phyloP scores from a whole-genome alignment of 305 asterid species.

The Plantago coronopus region DNA sequence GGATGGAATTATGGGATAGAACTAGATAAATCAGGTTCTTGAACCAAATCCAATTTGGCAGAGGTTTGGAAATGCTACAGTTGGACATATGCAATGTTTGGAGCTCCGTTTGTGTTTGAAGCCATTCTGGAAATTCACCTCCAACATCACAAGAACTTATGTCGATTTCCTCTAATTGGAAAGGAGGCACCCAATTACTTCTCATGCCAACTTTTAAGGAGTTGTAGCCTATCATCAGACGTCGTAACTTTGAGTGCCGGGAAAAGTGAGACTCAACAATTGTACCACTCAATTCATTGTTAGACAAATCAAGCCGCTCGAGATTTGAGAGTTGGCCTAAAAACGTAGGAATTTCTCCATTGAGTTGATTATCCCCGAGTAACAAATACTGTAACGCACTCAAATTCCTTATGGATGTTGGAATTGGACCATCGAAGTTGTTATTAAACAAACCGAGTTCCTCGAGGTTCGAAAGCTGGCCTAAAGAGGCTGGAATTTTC shows the following conservation, averaged over 20 bases:
- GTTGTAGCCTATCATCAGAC: not conserved
- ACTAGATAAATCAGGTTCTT: too few relatives aligned
- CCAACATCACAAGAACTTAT: not conserved
- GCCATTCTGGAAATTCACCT: not conserved
- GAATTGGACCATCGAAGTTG: not conserved
- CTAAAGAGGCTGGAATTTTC: too few relatives aligned
- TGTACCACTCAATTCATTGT: not conserved
- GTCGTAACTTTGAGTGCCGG: not conserved
- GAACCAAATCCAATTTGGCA: not conserved
- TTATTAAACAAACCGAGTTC: not conserved
- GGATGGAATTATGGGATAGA: not conserved
- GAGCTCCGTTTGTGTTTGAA: not conserved
- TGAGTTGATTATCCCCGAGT: not conserved
- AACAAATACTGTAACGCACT: not conserved
- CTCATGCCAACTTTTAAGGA: not conserved
- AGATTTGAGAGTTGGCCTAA: not conserved
- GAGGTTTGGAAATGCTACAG: not conserved
- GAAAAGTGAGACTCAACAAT: not conserved
- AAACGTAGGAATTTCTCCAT: not conserved
- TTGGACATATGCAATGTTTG: not conserved
- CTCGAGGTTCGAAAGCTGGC: not conserved
- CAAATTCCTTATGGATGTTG: not conserved
- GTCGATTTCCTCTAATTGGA: not conserved
- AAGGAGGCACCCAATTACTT: not conserved
- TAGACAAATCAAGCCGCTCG: not conserved